phyloP scores from a whole-genome alignment of 2,329 filamentous ascomycete species.

The Lanzia echinophila region DNA sequence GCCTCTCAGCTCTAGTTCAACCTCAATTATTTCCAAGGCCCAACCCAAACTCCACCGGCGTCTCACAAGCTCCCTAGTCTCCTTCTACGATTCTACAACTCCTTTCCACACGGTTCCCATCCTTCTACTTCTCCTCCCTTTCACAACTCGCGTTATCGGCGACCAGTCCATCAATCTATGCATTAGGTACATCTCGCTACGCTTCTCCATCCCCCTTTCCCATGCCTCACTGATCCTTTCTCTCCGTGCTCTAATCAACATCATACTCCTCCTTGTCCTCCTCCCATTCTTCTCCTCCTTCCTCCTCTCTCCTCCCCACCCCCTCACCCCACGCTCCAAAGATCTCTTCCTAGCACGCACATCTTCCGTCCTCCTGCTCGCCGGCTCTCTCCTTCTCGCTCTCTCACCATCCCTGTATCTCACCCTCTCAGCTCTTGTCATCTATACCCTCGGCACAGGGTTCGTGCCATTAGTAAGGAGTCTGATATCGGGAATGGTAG shows the following conservation, averaged over 20 bases:
- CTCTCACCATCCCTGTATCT: constrained; percentile 18
- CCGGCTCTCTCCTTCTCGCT: constrained; percentile 20
- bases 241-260: constrained; percentile 22
- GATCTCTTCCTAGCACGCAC: constrained; percentile 23
- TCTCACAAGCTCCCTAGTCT: not conserved
- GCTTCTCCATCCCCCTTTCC: constrained; percentile 22
- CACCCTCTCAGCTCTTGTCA: constrained; percentile 19
- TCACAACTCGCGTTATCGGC: constrained; percentile 17
- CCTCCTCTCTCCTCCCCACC: constrained; percentile 14
- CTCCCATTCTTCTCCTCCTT: constrained; percentile 21
- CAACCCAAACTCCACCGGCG: constrained; percentile 12
- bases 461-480: constrained; percentile 17
- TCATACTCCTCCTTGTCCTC: constrained; percentile 21
- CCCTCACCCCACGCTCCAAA: constrained; percentile 16
- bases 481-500: constrained; percentile 23
- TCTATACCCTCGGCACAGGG: constrained; percentile 25
- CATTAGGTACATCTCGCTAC: constrained; percentile 25
- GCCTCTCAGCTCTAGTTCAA: not conserved
- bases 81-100: constrained; percentile 15
- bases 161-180: constrained; percentile 16
- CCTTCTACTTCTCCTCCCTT: constrained; percentile 27
- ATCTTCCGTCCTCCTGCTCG: constrained; percentile 17
- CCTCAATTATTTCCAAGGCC: constrained; percentile 12
- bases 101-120: constrained; percentile 25
- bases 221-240: constrained; percentile 24